These are phyloP conservation scores for Erucastrum elatum DNA, from an alignment of 345 rosid genomes.

Conservation along the genomic window DNA sequence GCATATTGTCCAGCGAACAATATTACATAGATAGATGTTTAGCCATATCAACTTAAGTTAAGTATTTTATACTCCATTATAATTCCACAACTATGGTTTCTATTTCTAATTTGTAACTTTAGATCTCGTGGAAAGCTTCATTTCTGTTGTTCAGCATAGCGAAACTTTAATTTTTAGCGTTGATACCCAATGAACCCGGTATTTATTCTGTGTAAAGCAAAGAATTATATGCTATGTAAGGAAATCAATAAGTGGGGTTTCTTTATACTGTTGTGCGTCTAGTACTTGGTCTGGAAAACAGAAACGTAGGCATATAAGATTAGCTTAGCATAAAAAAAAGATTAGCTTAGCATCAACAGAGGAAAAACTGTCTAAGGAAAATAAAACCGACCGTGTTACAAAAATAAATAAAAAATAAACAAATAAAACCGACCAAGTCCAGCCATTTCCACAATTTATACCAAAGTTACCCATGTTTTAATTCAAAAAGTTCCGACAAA, in stretches of 20 bases:
- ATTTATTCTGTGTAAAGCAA: neutral
- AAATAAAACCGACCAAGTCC: neutral
- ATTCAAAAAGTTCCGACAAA: neutral
- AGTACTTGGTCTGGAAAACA: constrained; percentile 15
- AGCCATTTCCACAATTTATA: neutral
- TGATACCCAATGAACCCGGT: constrained; percentile 12
- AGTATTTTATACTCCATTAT: neutral
- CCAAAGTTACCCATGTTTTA: neutral
- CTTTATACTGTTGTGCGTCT: neutral
- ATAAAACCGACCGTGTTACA: neutral
- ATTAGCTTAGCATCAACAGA: neutral
- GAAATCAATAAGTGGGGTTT: neutral
- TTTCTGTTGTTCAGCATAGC: neutral
- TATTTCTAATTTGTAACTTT: neutral
- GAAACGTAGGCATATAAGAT: neutral
- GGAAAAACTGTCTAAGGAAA: neutral
- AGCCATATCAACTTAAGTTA: neutral
- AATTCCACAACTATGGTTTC: neutral
- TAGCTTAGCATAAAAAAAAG: neutral
- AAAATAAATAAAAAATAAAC: too few relatives aligned
- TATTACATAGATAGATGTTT: neutral
- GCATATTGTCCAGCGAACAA: neutral
- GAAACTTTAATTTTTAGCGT: neutral
- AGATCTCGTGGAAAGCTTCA: neutral
- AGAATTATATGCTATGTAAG: neutral